Evolutionary conservation across 164 flowering plant genomes (phyloP).

Genomic region (Aristolochia californica): DNA sequence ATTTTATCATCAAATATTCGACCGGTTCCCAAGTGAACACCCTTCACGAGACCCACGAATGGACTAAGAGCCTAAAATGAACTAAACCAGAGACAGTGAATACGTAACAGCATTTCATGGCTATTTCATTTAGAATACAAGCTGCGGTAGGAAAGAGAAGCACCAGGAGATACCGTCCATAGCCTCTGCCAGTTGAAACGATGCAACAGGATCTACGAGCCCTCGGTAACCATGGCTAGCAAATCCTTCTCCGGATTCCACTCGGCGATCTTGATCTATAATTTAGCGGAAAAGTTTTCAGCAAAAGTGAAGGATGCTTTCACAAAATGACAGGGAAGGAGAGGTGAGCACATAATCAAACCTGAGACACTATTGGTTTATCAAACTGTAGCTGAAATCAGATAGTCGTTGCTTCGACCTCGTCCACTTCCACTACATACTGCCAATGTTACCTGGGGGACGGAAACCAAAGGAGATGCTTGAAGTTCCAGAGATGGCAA

Average conservation of each 20-base stretch:
- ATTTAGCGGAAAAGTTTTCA: not conserved
- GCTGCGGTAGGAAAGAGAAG: not conserved
- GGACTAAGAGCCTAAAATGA: too few species aligned
- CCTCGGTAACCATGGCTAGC: conserved; percentile 91
- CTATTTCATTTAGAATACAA: not conserved
- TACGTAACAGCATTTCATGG: too few species aligned
- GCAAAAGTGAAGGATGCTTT: not conserved
- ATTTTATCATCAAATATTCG: too few species aligned
- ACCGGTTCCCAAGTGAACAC: too few species aligned
- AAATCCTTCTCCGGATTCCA: conserved; percentile 99
- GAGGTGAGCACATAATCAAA: conserved; percentile 9
- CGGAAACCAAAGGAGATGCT: too few species aligned
- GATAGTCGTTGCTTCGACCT: conserved; percentile 21
- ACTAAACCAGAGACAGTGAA: too few species aligned
- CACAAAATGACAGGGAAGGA: not conserved
- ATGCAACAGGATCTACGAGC: conserved; percentile 73
- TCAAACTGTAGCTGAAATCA: conserved; percentile 97
- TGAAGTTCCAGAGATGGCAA: too few species aligned
- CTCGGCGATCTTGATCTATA: conserved; percentile 74
- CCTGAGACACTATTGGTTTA: conserved; percentile 87
- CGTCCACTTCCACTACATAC: conserved; percentile 59
- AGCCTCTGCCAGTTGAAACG: conserved; percentile 97
- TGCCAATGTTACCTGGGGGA: too few species aligned
- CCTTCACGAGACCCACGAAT: too few species aligned
- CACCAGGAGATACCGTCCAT: conserved; percentile 83